phyloP scores from a whole-genome alignment of 1,284 basidiomycete genomes.

The Hemileia vastatrix region DNA sequence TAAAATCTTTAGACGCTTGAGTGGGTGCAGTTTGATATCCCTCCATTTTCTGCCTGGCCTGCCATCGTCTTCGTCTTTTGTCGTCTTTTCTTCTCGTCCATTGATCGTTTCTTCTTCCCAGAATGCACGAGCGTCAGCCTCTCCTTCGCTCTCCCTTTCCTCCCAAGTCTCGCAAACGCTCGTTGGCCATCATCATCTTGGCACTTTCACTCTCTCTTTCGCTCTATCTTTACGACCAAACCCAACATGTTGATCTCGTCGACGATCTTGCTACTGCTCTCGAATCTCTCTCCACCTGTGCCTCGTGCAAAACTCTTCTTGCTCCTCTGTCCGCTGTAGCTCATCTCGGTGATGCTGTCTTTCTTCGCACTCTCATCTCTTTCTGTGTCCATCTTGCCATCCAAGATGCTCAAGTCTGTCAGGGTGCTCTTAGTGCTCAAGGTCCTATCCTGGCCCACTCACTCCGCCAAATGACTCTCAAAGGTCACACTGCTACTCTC shows the following conservation, averaged over 20 bases:
- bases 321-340: constrained; percentile 18
- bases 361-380: constrained; percentile 14
- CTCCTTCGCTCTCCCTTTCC: too few relatives aligned
- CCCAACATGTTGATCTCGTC: constrained; percentile 8
- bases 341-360: constrained; percentile 15
- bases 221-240: constrained; percentile 14
- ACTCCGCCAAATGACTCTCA: constrained; percentile 50
- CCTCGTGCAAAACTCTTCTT: constrained; percentile 16
- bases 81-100: too few relatives aligned
- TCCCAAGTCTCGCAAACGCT: neutral
- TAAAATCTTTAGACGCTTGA: too few relatives aligned
- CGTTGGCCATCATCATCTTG: constrained; percentile 1
- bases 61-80: too few relatives aligned
- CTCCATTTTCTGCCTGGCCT: too few relatives aligned
- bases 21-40: too few relatives aligned
- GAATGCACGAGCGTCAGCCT: too few relatives aligned
- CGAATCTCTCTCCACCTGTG: constrained; percentile 21
- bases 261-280: constrained; percentile 15
- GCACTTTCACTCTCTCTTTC: neutral
- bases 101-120: too few relatives aligned
- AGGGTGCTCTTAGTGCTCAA: constrained; percentile 50
- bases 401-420: constrained; percentile 52
- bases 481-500: constrained; percentile 51
- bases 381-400: constrained; percentile 25
- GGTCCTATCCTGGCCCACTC: constrained; percentile 56